phyloP scores from a whole-genome alignment of 2,329 filamentous ascomycete genomes.

The Neopestalotiopsis rosae region DNA sequence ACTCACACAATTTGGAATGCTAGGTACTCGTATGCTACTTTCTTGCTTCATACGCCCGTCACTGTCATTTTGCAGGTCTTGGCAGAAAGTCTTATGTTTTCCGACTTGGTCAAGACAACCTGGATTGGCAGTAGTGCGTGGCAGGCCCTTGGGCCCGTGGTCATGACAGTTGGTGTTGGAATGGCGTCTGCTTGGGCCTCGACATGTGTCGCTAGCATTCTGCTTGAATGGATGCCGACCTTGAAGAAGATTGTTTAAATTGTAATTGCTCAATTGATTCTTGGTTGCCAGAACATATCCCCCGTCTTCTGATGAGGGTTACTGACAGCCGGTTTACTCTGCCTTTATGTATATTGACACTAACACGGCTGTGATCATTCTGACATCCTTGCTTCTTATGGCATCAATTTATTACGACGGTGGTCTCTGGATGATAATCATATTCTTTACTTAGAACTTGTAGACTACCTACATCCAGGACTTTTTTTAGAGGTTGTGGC shows the following conservation, averaged over 20 bases:
- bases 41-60: slow-evolving; percentile 18
- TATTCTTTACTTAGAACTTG: too few species aligned
- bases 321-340: too few species aligned
- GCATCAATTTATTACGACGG: too few species aligned
- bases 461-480: too few species aligned
- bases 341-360: too few species aligned
- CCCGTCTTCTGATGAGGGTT: too few species aligned
- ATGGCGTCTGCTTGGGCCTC: neutral
- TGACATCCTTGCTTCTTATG: too few species aligned
- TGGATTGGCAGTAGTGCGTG: neutral
- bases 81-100: slow-evolving; percentile 6
- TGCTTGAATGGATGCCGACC: slow-evolving; percentile 7
- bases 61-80: neutral
- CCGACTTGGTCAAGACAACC: neutral
- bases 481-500: neutral
- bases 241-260: slow-evolving; percentile 3
- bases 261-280: too few species aligned
- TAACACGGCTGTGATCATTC: too few species aligned
- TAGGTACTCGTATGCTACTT: slow-evolving; percentile 20
- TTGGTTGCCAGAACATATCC: too few species aligned
- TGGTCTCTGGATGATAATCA: too few species aligned
- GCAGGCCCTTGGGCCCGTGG: neutral
- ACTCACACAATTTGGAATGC: neutral
- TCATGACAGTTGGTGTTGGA: slow-evolving; percentile 4
- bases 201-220: neutral